A percentile compares a stretch with the other conserved stretches of the same genome.
phyloP scores from a whole-genome alignment of 2,329 filamentous ascomycete species.

The Aspergillus awamori region DNA sequence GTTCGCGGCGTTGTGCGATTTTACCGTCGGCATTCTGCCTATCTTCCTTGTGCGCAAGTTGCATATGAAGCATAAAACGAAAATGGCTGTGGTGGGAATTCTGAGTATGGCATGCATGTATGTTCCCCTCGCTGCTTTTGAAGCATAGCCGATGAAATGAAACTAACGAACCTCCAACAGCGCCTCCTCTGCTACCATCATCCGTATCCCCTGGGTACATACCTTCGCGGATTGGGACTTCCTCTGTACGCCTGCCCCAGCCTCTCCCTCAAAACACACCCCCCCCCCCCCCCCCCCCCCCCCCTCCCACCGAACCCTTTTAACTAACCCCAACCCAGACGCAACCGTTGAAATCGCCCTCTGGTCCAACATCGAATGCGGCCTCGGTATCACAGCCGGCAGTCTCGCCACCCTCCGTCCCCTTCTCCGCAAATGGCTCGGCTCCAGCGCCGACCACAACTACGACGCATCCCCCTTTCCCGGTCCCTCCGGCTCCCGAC shows the following conservation, averaged over 20 bases:
- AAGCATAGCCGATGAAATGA: too few species aligned
- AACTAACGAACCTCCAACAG: conserved; percentile 16
- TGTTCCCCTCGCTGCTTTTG: conserved; percentile 8
- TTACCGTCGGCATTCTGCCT: conserved; percentile 56
- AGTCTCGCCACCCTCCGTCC: conserved; percentile 54
- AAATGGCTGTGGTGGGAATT: conserved; percentile 56
- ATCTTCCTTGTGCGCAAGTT: conserved; percentile 59
- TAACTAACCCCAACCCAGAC: conserved; percentile 21
- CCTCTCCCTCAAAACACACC: background rate
- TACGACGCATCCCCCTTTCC: conserved; percentile 27
- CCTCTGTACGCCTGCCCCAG: conserved; percentile 29
- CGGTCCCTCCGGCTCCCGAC: conserved; percentile 22
- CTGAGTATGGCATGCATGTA: conserved; percentile 53
- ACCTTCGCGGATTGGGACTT: conserved; percentile 42
- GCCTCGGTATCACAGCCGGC: conserved; percentile 48
- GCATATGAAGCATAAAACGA: conserved; percentile 57
- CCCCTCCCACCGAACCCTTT: background rate
- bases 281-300: background rate
- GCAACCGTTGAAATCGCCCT: conserved; percentile 50
- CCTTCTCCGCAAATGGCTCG: conserved; percentile 42
- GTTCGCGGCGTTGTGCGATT: conserved; percentile 49
- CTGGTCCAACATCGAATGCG: conserved; percentile 41
- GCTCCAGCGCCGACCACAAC: conserved; percentile 22
- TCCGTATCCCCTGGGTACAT: conserved; percentile 48
- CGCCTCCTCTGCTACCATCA: conserved; percentile 50